Conservation (phyloP, 1,139 yeast species). For the Maudiozyma humilis region DNA sequence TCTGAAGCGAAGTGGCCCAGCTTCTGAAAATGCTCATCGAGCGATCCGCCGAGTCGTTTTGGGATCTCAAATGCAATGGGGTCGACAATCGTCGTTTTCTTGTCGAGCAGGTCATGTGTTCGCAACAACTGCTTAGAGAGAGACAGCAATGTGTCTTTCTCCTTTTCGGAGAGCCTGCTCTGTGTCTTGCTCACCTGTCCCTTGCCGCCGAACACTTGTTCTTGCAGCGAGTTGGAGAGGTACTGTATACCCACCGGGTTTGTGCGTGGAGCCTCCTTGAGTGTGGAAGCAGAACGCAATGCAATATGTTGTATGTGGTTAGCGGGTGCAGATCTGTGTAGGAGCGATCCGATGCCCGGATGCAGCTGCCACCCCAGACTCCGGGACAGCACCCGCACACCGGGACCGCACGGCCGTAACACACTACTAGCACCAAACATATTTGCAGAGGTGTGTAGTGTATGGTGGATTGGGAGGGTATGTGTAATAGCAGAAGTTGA, state of each 20-base stretch:
- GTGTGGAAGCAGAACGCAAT: not conserved
- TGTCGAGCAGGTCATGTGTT: constrained; percentile 65
- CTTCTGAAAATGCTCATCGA: constrained; percentile 80
- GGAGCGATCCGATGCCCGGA: too few species aligned
- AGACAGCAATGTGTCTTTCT: constrained; percentile 38
- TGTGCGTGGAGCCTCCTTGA: constrained; percentile 42
- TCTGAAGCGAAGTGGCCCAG: constrained; percentile 55
- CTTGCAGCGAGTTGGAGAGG: constrained; percentile 49
- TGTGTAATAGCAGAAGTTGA: too few species aligned
- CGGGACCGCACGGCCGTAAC: too few species aligned
- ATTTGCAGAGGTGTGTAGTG: too few species aligned
- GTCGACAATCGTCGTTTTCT: constrained; percentile 55
- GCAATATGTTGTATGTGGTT: too few species aligned
- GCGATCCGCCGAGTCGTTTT: constrained; percentile 50
- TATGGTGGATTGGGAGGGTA: too few species aligned
- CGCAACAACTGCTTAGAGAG: constrained; percentile 56
- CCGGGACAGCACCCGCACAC: too few species aligned
- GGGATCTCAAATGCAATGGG: constrained; percentile 67
- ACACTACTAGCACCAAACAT: too few species aligned
- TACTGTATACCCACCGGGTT: constrained; percentile 72
- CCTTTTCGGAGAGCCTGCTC: constrained; percentile 11
- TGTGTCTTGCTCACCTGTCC: constrained; percentile 9
- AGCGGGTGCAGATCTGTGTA: too few species aligned
- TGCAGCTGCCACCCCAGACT: too few species aligned
- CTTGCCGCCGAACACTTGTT: constrained; percentile 42